phyloP scores from a whole-genome alignment of 202 grass and related monocot genomes.

The Elaeis oleifera region DNA sequence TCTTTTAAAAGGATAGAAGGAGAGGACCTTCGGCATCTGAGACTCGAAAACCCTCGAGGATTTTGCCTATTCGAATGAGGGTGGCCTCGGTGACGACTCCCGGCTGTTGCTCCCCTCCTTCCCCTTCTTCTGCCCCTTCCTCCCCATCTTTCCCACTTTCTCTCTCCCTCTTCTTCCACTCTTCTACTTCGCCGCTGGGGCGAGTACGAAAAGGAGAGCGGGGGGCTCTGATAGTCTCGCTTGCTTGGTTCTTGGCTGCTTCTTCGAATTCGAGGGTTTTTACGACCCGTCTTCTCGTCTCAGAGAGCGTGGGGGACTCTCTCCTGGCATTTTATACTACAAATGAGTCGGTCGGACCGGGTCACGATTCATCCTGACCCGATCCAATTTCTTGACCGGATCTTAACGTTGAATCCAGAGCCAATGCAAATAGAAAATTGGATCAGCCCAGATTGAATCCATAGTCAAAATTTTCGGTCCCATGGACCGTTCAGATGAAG shows the following conservation, averaged over 20 bases:
- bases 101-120: slow-evolving; percentile 9
- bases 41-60: slow-evolving; percentile 51
- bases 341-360: no score
- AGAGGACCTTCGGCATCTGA: slow-evolving; percentile 53
- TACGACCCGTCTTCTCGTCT: background rate
- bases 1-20: background rate
- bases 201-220: background rate
- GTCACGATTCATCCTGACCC: no score
- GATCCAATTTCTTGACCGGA: no score
- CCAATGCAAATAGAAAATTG: no score
- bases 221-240: background rate
- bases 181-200: background rate
- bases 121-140: slow-evolving; percentile 27
- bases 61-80: slow-evolving; percentile 26
- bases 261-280: background rate
- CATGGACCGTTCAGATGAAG: no score
- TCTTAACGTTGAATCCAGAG: no score
- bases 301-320: no score
- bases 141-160: slow-evolving; percentile 29
- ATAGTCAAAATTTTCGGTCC: no score
- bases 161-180: background rate
- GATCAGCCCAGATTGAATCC: no score
- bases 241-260: background rate
- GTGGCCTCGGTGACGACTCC: slow-evolving; percentile 29
- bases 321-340: no score